phyloP scores from a whole-genome alignment of 1,139 yeast genomes.

The Magnusiomyces fungicola region DNA sequence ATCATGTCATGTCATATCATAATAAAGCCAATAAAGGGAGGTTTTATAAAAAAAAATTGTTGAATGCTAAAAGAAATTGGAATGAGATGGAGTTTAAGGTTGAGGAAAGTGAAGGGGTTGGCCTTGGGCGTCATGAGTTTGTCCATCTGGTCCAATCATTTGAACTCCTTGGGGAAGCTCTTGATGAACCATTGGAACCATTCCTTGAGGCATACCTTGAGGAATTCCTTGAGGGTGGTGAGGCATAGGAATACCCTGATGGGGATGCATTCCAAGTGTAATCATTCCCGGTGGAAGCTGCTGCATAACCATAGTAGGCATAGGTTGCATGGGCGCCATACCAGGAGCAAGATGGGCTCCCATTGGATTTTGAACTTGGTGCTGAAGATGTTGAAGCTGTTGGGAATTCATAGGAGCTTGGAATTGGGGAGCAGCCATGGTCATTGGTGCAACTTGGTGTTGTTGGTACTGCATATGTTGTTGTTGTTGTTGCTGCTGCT shows the following conservation, averaged over 20 bases:
- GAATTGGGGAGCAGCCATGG: background rate
- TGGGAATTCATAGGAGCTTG: background rate
- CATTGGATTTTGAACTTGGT: background rate
- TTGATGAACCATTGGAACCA: background rate
- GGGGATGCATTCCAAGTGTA: too few species aligned
- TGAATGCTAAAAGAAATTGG: too few species aligned
- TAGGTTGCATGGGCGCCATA: background rate
- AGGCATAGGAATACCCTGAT: too few species aligned
- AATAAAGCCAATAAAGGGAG: too few species aligned
- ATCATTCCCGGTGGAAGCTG: background rate
- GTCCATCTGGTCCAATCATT: background rate
- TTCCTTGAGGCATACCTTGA: too few species aligned
- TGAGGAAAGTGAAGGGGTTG: too few species aligned
- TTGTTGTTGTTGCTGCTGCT: conserved; percentile 2
- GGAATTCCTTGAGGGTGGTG: too few species aligned
- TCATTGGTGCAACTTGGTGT: background rate
- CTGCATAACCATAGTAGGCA: background rate
- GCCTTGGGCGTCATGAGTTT: background rate
- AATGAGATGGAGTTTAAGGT: too few species aligned
- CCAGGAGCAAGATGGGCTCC: background rate
- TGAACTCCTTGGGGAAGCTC: background rate
- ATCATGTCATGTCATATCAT: too few species aligned
- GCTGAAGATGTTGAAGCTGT: background rate
- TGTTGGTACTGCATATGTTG: background rate
- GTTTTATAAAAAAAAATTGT: too few species aligned